Conservation (phyloP, 768 basidiomycete genomes). For the Mycena kentingensis region DNA sequence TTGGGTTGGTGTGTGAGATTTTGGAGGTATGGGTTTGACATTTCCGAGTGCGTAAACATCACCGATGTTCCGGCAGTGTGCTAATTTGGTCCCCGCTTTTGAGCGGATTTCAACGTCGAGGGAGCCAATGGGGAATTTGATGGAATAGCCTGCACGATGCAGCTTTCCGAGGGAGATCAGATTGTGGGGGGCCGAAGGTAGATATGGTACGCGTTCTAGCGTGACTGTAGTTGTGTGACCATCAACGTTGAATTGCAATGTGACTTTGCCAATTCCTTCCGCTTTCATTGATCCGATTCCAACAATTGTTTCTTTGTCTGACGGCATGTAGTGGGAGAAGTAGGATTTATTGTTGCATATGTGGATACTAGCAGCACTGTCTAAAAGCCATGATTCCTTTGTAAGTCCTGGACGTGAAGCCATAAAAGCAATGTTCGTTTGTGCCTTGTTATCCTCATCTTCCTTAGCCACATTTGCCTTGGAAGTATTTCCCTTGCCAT, state of each 20-base stretch:
- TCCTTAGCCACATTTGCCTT: not conserved
- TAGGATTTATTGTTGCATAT: not conserved
- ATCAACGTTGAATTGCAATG: constrained; percentile 2
- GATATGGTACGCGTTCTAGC: not conserved
- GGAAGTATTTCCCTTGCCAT: not conserved
- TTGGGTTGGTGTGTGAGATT: not conserved
- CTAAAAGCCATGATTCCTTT: constrained; percentile 3
- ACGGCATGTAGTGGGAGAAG: not conserved
- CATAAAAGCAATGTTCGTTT: not conserved
- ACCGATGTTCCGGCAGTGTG: not conserved
- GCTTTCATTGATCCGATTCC: not conserved
- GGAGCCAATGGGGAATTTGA: not conserved
- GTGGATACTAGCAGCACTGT: constrained; percentile 4
- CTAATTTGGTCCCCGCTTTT: no score
- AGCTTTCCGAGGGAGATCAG: not conserved
- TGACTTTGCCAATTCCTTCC: constrained; percentile 2
- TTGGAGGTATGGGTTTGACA: not conserved
- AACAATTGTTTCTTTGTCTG: not conserved
- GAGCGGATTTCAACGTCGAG: no score
- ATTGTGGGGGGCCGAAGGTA: not conserved
- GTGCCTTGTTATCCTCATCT: not conserved
- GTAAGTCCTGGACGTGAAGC: not conserved
- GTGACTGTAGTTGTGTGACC: not conserved
- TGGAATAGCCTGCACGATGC: not conserved
- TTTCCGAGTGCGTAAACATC: not conserved